These are phyloP conservation scores for Zygosaccharomyces kombuchaensis DNA, from an alignment of 805 yeast genomes.

Conservation along the genomic window DNA sequence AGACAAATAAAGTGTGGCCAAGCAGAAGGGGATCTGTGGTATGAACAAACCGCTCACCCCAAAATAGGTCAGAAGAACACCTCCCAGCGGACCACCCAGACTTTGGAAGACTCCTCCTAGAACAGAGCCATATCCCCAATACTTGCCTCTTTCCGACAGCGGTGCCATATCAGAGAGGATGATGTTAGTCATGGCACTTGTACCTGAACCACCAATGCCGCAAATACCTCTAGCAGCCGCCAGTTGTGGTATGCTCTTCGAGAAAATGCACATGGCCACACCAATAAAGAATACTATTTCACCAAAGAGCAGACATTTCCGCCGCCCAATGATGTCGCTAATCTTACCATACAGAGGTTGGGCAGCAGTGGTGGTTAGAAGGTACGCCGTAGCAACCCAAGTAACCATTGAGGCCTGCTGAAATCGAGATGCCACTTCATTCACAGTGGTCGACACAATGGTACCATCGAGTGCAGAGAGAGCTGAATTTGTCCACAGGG, in stretches of 20 bases:
- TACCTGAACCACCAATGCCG: constrained; percentile 58
- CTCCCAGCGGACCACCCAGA: constrained; percentile 44
- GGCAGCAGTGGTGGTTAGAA: constrained; percentile 66
- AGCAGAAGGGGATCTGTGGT: constrained; percentile 39
- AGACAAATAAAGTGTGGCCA: constrained; percentile 26
- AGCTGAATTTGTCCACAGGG: constrained; percentile 44
- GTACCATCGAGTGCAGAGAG: constrained; percentile 57
- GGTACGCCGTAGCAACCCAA: constrained; percentile 57
- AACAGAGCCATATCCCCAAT: constrained; percentile 46
- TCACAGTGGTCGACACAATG: constrained; percentile 54
- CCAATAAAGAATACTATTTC: constrained; percentile 45
- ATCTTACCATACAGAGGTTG: constrained; percentile 72
- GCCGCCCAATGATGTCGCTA: constrained; percentile 60
- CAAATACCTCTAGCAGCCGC: constrained; percentile 50
- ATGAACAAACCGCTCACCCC: constrained; percentile 47
- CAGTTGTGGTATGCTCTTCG: constrained; percentile 42
- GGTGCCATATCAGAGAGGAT: constrained; percentile 55
- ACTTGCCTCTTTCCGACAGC: constrained; percentile 48
- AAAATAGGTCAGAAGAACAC: constrained; percentile 35
- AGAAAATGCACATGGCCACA: constrained; percentile 40
- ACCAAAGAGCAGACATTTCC: constrained; percentile 40
- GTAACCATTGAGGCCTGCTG: constrained; percentile 45
- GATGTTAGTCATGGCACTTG: constrained; percentile 47
- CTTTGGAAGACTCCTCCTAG: constrained; percentile 40
- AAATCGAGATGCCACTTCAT: constrained; percentile 56